Evolutionary conservation across 2,329 filamentous ascomycete genomes (phyloP).

Genomic region (Lachnellula willkommii): DNA sequence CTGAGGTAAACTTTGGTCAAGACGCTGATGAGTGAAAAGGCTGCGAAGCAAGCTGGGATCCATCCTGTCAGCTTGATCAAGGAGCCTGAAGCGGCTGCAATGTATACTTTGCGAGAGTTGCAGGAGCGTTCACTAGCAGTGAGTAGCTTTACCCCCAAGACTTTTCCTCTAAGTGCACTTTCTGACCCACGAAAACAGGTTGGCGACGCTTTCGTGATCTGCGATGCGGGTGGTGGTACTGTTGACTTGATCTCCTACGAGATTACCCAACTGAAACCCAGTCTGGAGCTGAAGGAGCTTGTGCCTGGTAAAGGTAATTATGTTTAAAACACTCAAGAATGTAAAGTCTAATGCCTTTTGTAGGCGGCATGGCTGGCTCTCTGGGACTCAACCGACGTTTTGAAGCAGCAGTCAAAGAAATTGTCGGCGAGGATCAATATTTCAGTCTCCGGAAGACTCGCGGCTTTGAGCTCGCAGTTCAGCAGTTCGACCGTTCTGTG

Average conservation of each 20-base stretch:
- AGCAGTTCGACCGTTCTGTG: conserved; percentile 30
- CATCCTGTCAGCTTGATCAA: conserved; percentile 9
- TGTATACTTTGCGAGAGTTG: conserved; percentile 13
- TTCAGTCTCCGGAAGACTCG: conserved; percentile 24
- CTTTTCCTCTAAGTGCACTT: too few relatives aligned
- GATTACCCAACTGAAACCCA: conserved; percentile 37
- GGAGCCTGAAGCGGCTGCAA: conserved; percentile 18
- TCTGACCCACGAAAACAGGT: conserved; percentile 17
- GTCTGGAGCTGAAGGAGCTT: conserved; percentile 24
- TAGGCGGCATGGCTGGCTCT: conserved; percentile 25
- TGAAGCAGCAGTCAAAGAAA: conserved; percentile 18
- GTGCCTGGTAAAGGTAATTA: conserved; percentile 20
- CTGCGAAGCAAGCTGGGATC: conserved; percentile 8
- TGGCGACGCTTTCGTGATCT: conserved; percentile 37
- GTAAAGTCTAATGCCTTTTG: too few relatives aligned
- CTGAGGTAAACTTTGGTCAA: too few relatives aligned
- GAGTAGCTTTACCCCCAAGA: too few relatives aligned
- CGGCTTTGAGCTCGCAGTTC: conserved; percentile 27
- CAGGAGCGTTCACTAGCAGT: background rate
- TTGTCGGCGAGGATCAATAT: conserved; percentile 24
- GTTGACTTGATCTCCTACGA: conserved; percentile 75
- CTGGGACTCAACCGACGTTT: conserved; percentile 25
- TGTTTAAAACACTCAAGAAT: too few relatives aligned
- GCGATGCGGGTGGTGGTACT: conserved; percentile 48
- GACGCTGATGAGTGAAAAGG: conserved; percentile 23